phyloP scores from a whole-genome alignment of 202 grass and related monocot genomes.

The Digitaria exilis region DNA sequence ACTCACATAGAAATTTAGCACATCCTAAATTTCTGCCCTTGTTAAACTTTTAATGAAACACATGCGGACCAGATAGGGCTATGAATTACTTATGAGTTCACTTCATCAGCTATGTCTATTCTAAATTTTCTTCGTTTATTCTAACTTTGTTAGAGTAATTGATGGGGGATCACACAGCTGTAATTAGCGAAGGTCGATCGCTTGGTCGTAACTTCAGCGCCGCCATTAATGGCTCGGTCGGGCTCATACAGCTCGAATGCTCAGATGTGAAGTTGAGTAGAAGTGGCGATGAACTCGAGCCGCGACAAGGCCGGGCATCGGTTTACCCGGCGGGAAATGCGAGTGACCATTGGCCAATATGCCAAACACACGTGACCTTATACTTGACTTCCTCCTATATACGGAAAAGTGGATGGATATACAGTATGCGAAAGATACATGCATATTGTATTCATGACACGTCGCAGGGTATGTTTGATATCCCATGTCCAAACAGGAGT shows the following conservation, averaged over 20 bases:
- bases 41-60: background rate
- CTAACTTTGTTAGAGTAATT: background rate
- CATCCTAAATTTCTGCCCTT: background rate
- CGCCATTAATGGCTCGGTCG: slow-evolving; percentile 12
- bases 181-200: background rate
- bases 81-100: background rate
- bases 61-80: background rate
- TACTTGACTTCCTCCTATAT: background rate
- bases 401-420: background rate
- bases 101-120: background rate
- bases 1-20: background rate
- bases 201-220: slow-evolving; percentile 28
- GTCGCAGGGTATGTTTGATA: too few relatives aligned
- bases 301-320: background rate
- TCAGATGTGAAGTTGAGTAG: background rate
- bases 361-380: background rate
- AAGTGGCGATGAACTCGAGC: background rate
- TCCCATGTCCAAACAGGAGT: too few relatives aligned
- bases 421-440: too few relatives aligned
- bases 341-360: background rate
- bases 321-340: slow-evolving; percentile 31
- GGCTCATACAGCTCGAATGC: background rate
- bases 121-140: background rate
- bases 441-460: too few relatives aligned
- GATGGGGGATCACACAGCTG: background rate